Conservation (phyloP, 768 basidiomycete genomes). For the Tulasnella sp. region DNA sequence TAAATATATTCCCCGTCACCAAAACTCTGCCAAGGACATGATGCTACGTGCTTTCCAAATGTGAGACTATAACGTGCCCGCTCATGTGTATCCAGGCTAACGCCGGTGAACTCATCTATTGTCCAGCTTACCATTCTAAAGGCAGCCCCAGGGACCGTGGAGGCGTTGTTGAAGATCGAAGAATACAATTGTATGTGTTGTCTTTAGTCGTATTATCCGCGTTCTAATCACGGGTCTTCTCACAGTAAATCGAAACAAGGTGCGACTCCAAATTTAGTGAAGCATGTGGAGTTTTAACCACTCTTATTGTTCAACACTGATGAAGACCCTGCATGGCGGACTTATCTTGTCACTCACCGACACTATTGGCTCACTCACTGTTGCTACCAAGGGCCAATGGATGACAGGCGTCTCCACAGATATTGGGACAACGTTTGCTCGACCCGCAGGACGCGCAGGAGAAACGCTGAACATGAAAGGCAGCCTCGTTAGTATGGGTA, state of each 20-base stretch:
- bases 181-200: slow-evolving; percentile 49
- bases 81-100: background rate
- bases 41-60: slow-evolving; percentile 66
- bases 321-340: slow-evolving; percentile 62
- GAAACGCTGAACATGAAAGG: slow-evolving; percentile 55
- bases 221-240: background rate
- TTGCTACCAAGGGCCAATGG: slow-evolving; percentile 66
- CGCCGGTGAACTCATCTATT: background rate
- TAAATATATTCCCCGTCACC: slow-evolving; percentile 4
- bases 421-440: slow-evolving; percentile 62
- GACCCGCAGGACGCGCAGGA: slow-evolving; percentile 58
- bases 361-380: slow-evolving; percentile 71
- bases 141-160: slow-evolving; percentile 59
- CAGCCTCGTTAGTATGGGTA: slow-evolving; percentile 57
- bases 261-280: slow-evolving; percentile 26
- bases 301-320: background rate
- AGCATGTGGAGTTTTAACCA: slow-evolving; percentile 1
- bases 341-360: slow-evolving; percentile 72
- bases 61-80: slow-evolving; percentile 29
- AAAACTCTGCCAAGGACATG: slow-evolving; percentile 44
- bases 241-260: slow-evolving; percentile 71
- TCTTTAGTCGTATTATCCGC: background rate
- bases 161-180: slow-evolving; percentile 59
- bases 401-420: slow-evolving; percentile 82
- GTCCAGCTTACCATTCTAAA: slow-evolving; percentile 46